These are phyloP conservation scores for Pichia sp. DNA, from an alignment of 1,139 yeast species.

Conservation along the genomic window DNA sequence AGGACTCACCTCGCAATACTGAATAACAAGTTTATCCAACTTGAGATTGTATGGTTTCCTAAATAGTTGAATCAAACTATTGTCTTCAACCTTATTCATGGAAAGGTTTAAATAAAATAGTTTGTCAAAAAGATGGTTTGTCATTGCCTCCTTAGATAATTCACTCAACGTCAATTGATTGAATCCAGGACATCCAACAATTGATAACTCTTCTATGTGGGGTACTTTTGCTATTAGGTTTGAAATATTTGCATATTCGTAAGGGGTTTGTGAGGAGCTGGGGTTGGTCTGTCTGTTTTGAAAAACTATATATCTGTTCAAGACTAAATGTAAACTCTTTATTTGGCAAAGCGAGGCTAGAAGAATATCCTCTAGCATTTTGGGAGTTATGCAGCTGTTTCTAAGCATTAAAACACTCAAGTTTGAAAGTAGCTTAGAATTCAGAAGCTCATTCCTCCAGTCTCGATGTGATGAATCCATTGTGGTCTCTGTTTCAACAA, in stretches of 20 bases:
- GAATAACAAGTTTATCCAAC: slow-evolving; percentile 18
- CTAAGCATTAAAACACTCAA: slow-evolving; percentile 16
- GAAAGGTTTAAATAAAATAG: slow-evolving; percentile 22
- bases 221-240: slow-evolving; percentile 17
- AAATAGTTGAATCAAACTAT: slow-evolving; percentile 24
- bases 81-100: slow-evolving; percentile 23
- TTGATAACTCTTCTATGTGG: slow-evolving; percentile 17
- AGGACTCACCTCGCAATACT: slow-evolving; percentile 22
- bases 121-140: slow-evolving; percentile 7
- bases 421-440: slow-evolving; percentile 8
- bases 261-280: slow-evolving; percentile 11
- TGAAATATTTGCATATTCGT: slow-evolving; percentile 15
- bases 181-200: slow-evolving; percentile 23
- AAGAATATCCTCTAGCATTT: slow-evolving; percentile 17
- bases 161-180: slow-evolving; percentile 20
- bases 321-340: slow-evolving; percentile 15
- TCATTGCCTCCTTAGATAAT: slow-evolving; percentile 14
- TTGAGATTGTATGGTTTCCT: slow-evolving; percentile 16
- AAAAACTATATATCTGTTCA: slow-evolving; percentile 21
- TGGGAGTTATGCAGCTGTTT: slow-evolving; percentile 21
- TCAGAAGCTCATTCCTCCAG: slow-evolving; percentile 8
- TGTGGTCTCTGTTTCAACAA: slow-evolving; percentile 7
- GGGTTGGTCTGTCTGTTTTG: slow-evolving; percentile 8
- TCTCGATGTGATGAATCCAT: slow-evolving; percentile 1
- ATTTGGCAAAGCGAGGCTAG: slow-evolving; percentile 15